Evolutionary conservation across 1,284 basidiomycete species (phyloP), one percentile per base, ranked within the genome.

Genomic region (Papiliotrema terrestris): DNA sequence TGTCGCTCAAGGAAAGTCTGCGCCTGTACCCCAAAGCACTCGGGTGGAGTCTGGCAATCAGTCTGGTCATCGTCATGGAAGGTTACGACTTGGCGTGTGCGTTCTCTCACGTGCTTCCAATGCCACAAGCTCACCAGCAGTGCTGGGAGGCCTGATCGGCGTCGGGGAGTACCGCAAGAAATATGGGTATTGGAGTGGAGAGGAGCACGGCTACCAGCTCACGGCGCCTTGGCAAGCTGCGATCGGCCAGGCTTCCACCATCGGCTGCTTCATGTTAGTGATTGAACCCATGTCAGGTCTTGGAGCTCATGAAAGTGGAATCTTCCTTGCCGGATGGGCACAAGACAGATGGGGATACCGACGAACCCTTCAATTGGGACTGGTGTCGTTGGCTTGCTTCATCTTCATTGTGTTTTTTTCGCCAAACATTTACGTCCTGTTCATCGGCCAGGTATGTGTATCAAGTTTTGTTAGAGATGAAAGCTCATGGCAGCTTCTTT

Each of bases 11-110:
- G 43, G 66, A 78, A 54, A 77, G 75, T 22, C 59, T 79, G 55
- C 55, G 60, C 20, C 66, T 68, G 38, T 73, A 79, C 64, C 73
- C 69, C 49, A 74, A 73, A 54, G 79, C 78, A 15, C 69, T 78
- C 43, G 60, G 75, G 36, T 80, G 74, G 75, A 70, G 67, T 45
- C 58, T 74, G 53, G 57, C 71, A 29, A 62, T 75, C 42, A 69
- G 63, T 22, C 58, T 63, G 4, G 72, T 70, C 46, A 55, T 63
- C 49, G 56, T 63, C 47, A 66, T 66, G 64, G 60, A 63, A 39
- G 63, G 59, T 15, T 63, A 62, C 45, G 60, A 61, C 38, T 48
- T 29, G 13, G 54, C 35, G 9, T 26, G 55, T 58, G 35, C 48
- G 39, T 42, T 5, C 8, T 5, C 8, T 5, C 5, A 8, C 20